These are phyloP conservation scores for Dryadomyces quercivorus DNA, from an alignment of 2,329 filamentous ascomycete genomes.

Conservation along the genomic window DNA sequence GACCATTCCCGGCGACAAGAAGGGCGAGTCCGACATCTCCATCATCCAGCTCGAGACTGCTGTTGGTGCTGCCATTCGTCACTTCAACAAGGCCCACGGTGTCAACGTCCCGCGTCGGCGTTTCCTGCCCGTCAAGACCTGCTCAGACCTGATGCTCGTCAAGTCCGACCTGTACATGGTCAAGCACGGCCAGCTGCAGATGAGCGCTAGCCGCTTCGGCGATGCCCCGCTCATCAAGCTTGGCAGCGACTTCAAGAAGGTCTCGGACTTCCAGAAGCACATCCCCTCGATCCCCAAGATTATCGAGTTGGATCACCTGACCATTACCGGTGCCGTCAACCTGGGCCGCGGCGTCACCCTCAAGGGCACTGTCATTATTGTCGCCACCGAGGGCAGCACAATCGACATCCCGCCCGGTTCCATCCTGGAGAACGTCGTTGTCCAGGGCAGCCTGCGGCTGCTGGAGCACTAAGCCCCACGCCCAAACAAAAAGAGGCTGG, in stretches of 20 bases:
- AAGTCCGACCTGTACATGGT: slow-evolving; percentile 98
- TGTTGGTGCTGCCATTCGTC: slow-evolving; percentile 94
- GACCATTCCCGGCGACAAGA: slow-evolving; percentile 97
- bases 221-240: slow-evolving; percentile 98
- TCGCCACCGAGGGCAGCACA: slow-evolving; percentile 92
- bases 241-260: slow-evolving; percentile 99
- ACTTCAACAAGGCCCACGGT: slow-evolving; percentile 97
- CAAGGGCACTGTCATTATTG: slow-evolving; percentile 98
- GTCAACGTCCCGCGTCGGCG: slow-evolving; percentile 96
- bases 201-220: slow-evolving; percentile 93
- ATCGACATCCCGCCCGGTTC: slow-evolving; percentile 96
- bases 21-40: slow-evolving; percentile 95
- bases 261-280: slow-evolving; percentile 87
- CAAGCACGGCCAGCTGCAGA: slow-evolving; percentile 95
- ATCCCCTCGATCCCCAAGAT: slow-evolving; percentile 84
- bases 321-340: slow-evolving; percentile 95
- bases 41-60: slow-evolving; percentile 98
- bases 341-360: slow-evolving; percentile 88
- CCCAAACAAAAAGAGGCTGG: neutral
- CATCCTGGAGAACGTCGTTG: slow-evolving; percentile 95
- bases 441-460: slow-evolving; percentile 83
- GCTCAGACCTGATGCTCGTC: slow-evolving; percentile 98
- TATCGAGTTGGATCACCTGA: slow-evolving; percentile 85
- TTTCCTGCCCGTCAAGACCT: slow-evolving; percentile 99
- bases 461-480: slow-evolving; percentile 44